Conservation (phyloP, 306 rosid genomes). For the Ceratonia siliqua region DNA sequence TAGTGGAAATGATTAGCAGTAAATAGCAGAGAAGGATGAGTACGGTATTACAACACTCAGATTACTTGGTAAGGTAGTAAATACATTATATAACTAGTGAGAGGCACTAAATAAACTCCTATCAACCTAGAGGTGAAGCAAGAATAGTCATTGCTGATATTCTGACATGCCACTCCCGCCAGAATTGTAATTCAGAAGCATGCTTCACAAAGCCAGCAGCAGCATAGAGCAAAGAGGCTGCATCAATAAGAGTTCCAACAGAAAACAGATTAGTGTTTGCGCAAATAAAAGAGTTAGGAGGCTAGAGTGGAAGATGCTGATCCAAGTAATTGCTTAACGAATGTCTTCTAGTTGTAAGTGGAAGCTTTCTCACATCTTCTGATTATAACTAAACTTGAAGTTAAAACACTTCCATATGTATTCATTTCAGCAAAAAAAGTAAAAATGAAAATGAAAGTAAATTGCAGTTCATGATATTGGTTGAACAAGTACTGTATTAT, state of each 20-base stretch:
- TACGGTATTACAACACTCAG: background rate
- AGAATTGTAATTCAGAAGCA: slow-evolving; percentile 32
- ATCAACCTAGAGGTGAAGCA: background rate
- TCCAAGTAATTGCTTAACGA: background rate
- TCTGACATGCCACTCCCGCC: background rate
- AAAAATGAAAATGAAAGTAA: no score
- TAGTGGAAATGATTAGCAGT: background rate
- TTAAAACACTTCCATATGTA: background rate
- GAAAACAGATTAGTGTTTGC: background rate
- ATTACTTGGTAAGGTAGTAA: background rate
- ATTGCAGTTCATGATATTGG: background rate
- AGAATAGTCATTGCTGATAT: background rate
- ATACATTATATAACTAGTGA: background rate
- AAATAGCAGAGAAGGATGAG: background rate
- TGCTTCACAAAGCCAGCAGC: slow-evolving; percentile 58
- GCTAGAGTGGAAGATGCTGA: background rate
- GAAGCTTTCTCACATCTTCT: slow-evolving; percentile 3
- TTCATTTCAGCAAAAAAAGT: background rate
- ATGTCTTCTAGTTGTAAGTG: background rate
- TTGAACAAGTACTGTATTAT: background rate
- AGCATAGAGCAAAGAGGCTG: slow-evolving; percentile 60
- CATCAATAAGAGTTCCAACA: slow-evolving; percentile 23
- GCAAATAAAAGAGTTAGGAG: slow-evolving; percentile 7
- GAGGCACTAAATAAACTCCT: background rate
- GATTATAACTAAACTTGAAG: background rate